Evolutionary conservation across 2,329 filamentous ascomycete genomes (phyloP).

Genomic region (Diplodia scrobiculata): DNA sequence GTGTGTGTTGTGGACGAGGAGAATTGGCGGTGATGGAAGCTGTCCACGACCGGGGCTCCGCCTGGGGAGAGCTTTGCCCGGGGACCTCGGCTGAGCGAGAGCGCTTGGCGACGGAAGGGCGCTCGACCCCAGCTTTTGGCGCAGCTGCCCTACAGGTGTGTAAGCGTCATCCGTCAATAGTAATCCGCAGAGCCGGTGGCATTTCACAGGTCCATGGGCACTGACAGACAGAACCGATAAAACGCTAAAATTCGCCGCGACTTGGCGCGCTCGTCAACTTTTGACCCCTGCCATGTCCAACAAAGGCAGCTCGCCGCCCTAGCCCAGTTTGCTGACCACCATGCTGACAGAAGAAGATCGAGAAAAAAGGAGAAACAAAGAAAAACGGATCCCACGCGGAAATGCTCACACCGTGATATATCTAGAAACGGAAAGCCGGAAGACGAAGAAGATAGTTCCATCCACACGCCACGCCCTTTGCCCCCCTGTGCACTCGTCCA

Average conservation of each 20-base stretch:
- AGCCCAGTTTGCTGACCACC: conserved; percentile 23
- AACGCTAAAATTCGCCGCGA: conserved; percentile 24
- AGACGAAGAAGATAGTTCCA: conserved; percentile 8
- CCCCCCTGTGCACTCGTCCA: conserved; percentile 15
- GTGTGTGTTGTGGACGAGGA: background rate
- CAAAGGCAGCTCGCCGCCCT: conserved; percentile 22
- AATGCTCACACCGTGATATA: conserved; percentile 28
- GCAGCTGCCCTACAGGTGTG: too few relatives aligned
- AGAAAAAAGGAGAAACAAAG: background rate
- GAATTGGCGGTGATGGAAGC: background rate
- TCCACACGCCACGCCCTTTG: conserved; percentile 14
- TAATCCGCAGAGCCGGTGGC: background rate
- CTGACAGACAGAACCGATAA: background rate
- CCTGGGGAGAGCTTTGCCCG: background rate
- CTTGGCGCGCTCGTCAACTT: conserved; percentile 24
- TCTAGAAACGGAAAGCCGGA: conserved; percentile 21
- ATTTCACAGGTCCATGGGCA: background rate
- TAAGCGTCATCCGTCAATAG: background rate
- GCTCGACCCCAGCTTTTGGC: too few relatives aligned
- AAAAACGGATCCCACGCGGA: conserved; percentile 21
- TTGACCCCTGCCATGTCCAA: conserved; percentile 23
- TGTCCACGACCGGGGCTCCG: conserved; percentile 1
- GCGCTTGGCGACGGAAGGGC: conserved; percentile 15
- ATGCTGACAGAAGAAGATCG: conserved; percentile 7
- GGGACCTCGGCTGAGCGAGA: conserved; percentile 22